Percentiles rank a stretch among this genome's conserved stretches.
phyloP scores from a whole-genome alignment of 495 filamentous ascomycete species.

The Trichoderma asperelloides region DNA sequence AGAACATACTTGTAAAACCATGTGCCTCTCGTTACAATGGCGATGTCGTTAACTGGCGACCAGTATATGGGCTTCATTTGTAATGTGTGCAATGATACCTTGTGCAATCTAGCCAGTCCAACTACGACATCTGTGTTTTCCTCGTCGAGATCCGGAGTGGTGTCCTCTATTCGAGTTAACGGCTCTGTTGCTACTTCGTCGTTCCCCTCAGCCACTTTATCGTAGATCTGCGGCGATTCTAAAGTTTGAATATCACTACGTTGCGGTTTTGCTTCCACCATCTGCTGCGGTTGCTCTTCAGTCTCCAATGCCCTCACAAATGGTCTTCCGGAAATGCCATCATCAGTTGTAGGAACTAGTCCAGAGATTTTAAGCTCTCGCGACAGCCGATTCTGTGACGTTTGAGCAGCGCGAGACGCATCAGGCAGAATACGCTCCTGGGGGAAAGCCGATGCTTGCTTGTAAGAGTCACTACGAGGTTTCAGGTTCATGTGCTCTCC shows the following conservation, averaged over 20 bases:
- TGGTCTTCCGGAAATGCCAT: slow-evolving; percentile 38
- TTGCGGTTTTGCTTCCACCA: neutral
- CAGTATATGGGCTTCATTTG: slow-evolving; percentile 97
- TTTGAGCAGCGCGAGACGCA: neutral
- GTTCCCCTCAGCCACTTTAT: neutral
- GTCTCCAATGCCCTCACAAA: slow-evolving; percentile 31
- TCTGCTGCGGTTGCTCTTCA: neutral
- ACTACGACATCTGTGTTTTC: slow-evolving; percentile 54
- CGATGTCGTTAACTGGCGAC: slow-evolving; percentile 89
- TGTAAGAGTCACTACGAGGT: neutral
- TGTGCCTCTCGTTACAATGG: slow-evolving; percentile 72
- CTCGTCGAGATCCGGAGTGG: neutral
- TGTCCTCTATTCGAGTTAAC: neutral
- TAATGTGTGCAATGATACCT: slow-evolving; percentile 45
- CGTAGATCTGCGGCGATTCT: neutral
- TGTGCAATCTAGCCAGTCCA: slow-evolving; percentile 64
- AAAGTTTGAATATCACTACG: neutral
- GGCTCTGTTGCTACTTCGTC: neutral
- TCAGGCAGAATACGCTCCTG: neutral
- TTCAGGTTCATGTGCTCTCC: neutral
- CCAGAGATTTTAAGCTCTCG: neutral
- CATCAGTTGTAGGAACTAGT: slow-evolving; percentile 22
- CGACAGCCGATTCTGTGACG: neutral
- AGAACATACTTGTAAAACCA: slow-evolving; percentile 74
- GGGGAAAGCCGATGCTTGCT: neutral